Conservation (phyloP, 2,329 filamentous ascomycete species). For the Onygena corvina region DNA sequence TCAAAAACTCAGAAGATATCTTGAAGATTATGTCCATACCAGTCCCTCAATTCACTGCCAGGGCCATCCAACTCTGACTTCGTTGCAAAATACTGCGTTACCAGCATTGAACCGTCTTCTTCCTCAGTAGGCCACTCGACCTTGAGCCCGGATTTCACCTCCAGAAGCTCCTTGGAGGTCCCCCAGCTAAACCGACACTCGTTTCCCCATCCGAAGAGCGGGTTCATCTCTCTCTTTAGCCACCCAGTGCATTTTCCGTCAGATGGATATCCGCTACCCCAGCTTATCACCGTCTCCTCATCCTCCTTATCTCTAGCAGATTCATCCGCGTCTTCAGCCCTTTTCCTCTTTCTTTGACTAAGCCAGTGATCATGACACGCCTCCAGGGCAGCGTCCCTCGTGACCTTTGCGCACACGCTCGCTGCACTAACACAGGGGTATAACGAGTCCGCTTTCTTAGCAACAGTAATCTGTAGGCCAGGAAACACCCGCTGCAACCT, state of each 20-base stretch:
- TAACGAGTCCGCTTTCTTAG: conserved; percentile 83
- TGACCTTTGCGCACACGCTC: conserved; percentile 92
- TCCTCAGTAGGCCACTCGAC: conserved; percentile 77
- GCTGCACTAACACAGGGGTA: conserved; percentile 91
- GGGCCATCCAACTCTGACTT: conserved; percentile 34
- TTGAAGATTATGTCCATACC: conserved; percentile 64
- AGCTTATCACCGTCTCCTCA: conserved; percentile 38
- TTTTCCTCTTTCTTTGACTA: conserved; percentile 23
- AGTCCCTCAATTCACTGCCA: conserved; percentile 60
- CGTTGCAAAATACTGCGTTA: conserved; percentile 64
- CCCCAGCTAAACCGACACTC: conserved; percentile 95
- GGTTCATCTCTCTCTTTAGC: conserved; percentile 79
- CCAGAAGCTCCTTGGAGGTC: conserved; percentile 85
- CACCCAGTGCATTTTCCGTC: conserved; percentile 70
- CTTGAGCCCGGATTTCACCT: conserved; percentile 56
- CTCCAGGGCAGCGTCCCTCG: conserved; percentile 78
- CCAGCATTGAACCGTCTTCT: conserved; percentile 49
- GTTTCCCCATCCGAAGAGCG: conserved; percentile 85
- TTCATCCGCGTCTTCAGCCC: background rate
- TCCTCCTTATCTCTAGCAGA: conserved; percentile 20
- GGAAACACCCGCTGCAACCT: conserved; percentile 78
- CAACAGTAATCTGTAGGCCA: conserved; percentile 59
- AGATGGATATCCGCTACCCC: conserved; percentile 91
- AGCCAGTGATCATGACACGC: conserved; percentile 53
- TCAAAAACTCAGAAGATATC: conserved; percentile 52